Conservation (phyloP, 495 filamentous ascomycete species). For the Eremomyces bilateralis region DNA sequence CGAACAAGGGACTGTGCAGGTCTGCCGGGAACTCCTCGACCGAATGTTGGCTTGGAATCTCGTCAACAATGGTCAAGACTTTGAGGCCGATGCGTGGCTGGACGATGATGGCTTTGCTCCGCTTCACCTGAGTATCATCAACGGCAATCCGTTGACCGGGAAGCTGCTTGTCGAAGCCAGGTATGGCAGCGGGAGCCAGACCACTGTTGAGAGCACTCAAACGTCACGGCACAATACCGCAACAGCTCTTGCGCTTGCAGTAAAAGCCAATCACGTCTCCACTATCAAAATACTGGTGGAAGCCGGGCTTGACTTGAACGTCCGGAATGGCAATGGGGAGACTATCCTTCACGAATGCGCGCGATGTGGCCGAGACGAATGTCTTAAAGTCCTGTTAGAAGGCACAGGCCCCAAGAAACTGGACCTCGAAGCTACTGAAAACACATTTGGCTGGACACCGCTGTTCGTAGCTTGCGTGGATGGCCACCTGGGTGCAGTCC, state of each 20-base stretch:
- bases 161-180: slow-evolving; percentile 58
- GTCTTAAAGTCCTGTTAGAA: slow-evolving; percentile 49
- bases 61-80: slow-evolving; percentile 63
- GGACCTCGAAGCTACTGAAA: slow-evolving; percentile 57
- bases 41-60: slow-evolving; percentile 76
- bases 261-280: slow-evolving; percentile 56
- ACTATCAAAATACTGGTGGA: slow-evolving; percentile 78
- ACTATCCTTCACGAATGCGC: slow-evolving; percentile 84
- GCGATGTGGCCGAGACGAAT: slow-evolving; percentile 63
- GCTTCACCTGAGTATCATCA: slow-evolving; percentile 77
- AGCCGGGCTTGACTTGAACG: slow-evolving; percentile 82
- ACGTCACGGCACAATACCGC: slow-evolving; percentile 65
- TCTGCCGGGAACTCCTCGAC: slow-evolving; percentile 71
- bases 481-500: slow-evolving; percentile 46
- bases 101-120: slow-evolving; percentile 84
- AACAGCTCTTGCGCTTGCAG: slow-evolving; percentile 68
- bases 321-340: slow-evolving; percentile 83
- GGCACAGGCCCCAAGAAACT: slow-evolving; percentile 47
- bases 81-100: slow-evolving; percentile 72
- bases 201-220: slow-evolving; percentile 36
- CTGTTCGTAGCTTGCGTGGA: slow-evolving; percentile 83
- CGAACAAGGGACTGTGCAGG: slow-evolving; percentile 73
- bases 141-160: slow-evolving; percentile 73
- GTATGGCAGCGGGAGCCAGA: slow-evolving; percentile 37
- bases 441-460: slow-evolving; percentile 80